Evolutionary conservation across 495 filamentous ascomycete species (phyloP), one percentile per base, ranked within the genome.

Genomic region (Aspergillus olivimuriae): DNA sequence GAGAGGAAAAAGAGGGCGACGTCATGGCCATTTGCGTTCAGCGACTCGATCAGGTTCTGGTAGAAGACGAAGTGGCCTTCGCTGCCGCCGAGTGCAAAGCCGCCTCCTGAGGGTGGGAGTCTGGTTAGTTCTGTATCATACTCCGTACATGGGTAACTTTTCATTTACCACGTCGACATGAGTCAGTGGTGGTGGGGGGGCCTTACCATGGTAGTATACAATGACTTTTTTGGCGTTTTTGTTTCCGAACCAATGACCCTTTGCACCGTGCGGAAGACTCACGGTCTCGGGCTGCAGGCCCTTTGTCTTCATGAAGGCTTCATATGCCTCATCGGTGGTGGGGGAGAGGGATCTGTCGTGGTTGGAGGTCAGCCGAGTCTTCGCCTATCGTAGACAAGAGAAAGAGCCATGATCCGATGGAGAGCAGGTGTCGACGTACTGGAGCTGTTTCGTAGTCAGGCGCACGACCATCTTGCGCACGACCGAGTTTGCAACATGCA

Each of bases 161-260:
- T n/a, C n/a, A n/a, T n/a, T n/a, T n/a, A n/a, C n/a, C n/a, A n/a
- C n/a, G n/a, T n/a, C n/a, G n/a, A n/a, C n/a, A n/a, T n/a, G n/a
- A 30, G 28, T 33, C 4, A 5, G 28, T 42, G 4, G 34, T 3
- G n/a, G 4, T 44, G 17, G 37, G 7, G 10, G 17, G 7, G 14
- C 51, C 62, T 23, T 22, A 80, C 76, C 82, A 43, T 81, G 79
- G 50, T 77, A 78, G 53, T 75, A 83, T 4, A 83, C 22, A 5
- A 86, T 48, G 0, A 78, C 60, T 22, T 78, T 74, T 56, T 79
- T 66, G 6, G 79, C 77, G 26, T 65, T 61, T 37, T 70, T 66
- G 26, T 68, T 62, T 4, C 81, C 81, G 6, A 83, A 54, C 81
- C 81, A 84, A 48, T 77, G 74, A 18, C 73, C 78, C 39, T 63